Evolutionary conservation across 2,329 filamentous ascomycete species (phyloP).

Genomic region (Colletotrichum sp.): DNA sequence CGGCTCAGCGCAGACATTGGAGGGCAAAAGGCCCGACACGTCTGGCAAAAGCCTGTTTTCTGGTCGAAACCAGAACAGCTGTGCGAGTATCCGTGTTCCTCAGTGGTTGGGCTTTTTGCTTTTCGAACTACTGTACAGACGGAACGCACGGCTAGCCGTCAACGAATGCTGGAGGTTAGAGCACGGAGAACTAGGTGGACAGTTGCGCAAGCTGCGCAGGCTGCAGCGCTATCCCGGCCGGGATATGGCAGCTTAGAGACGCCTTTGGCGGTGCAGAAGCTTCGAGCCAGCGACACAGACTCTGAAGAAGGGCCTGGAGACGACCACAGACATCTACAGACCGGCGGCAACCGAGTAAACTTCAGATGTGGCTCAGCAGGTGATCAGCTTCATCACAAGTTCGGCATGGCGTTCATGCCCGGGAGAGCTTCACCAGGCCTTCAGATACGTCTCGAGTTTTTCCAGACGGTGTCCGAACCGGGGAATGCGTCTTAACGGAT

Average conservation of each 20-base stretch:
- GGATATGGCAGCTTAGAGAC: background rate
- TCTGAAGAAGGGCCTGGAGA: background rate
- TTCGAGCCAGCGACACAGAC: background rate
- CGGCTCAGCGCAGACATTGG: slow-evolving; percentile 3
- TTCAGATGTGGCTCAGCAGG: background rate
- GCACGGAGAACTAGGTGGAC: background rate
- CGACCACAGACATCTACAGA: background rate
- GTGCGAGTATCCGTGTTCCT: slow-evolving; percentile 7
- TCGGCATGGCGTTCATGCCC: slow-evolving; percentile 6
- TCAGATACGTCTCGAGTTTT: slow-evolving; percentile 9
- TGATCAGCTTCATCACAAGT: slow-evolving; percentile 8
- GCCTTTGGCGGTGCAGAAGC: background rate
- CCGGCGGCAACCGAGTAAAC: background rate
- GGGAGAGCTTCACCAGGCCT: slow-evolving; percentile 6
- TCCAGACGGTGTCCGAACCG: background rate
- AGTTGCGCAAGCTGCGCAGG: background rate
- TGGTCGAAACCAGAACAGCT: slow-evolving; percentile 5
- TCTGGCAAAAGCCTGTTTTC: slow-evolving; percentile 15
- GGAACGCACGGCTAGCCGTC: slow-evolving; percentile 19
- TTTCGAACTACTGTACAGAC: background rate
- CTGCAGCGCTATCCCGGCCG: background rate
- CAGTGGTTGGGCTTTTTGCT: background rate
- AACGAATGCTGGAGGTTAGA: background rate
- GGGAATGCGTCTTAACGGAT: background rate
- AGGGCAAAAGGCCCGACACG: slow-evolving; percentile 6